A percentile compares a stretch with the other conserved stretches of the same genome.
Evolutionary conservation across 2,329 filamentous ascomycete species (phyloP).

Genomic region (Aureobasidium melanogenum): DNA sequence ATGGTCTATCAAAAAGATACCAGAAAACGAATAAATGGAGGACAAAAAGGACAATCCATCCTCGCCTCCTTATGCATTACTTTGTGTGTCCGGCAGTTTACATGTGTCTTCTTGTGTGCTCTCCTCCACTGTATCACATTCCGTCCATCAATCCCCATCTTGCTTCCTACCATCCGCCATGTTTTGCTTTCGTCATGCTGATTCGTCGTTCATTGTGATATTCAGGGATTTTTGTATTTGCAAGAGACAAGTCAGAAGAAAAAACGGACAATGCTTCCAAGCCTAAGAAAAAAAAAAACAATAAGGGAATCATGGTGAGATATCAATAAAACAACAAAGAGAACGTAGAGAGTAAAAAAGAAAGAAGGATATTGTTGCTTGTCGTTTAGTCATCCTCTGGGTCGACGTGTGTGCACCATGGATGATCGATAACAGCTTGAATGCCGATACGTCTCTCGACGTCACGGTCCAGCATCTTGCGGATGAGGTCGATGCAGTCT

Average conservation of each 20-base stretch:
- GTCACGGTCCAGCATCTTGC: conserved; percentile 85
- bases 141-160: neutral
- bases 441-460: conserved; percentile 79
- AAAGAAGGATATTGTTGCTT: neutral
- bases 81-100: neutral
- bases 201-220: neutral
- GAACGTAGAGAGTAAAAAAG: neutral
- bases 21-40: neutral
- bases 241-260: neutral
- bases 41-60: neutral
- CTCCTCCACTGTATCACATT: neutral
- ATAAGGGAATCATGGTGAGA: neutral
- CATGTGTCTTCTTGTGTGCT: neutral
- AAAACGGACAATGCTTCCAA: neutral
- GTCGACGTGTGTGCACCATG: conserved; percentile 53
- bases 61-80: neutral
- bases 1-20: neutral
- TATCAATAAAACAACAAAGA: neutral
- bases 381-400: conserved; percentile 7
- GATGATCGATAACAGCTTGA: conserved; percentile 75
- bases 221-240: neutral
- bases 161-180: neutral
- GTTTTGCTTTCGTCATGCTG: neutral
- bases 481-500: conserved; percentile 83
- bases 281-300: neutral